These are phyloP conservation scores for Rhododendron simsii DNA, from an alignment of 148 eudicot species.

Conservation along the genomic window DNA sequence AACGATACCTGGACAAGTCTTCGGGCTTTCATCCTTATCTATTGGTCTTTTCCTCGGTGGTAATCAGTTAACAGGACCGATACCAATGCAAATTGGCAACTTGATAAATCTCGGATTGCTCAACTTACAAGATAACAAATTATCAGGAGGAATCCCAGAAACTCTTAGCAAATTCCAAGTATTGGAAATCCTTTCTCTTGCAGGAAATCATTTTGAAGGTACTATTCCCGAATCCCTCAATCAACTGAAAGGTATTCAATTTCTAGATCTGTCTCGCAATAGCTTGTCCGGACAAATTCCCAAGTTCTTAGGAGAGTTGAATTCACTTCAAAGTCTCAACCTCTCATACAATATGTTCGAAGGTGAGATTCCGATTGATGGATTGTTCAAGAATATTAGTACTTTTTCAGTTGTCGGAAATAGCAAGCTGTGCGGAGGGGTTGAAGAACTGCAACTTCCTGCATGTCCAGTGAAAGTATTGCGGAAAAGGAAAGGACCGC, in stretches of 20 bases:
- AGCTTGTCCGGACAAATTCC: conserved; percentile 19
- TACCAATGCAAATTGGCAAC: conserved; percentile 9
- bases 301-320: not conserved
- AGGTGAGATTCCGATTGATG: conserved; percentile 17
- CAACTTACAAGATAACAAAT: not conserved
- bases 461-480: not conserved
- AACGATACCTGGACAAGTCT: not conserved
- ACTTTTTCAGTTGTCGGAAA: conserved; percentile 13
- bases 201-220: conserved; percentile 15
- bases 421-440: conserved; percentile 22
- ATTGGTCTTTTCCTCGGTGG: not conserved
- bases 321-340: not conserved
- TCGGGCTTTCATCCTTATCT: not conserved
- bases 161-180: conserved; percentile 1
- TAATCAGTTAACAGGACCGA: not conserved
- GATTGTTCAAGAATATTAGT: conserved; percentile 8
- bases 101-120: not conserved
- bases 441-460: not conserved
- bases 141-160: conserved; percentile 11
- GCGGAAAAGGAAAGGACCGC: not conserved
- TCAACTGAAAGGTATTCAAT: not conserved
- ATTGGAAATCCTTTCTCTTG: not conserved
- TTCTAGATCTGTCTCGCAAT: conserved; percentile 15
- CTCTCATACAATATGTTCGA: conserved; percentile 16
- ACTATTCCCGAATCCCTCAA: conserved; percentile 8